phyloP scores from a whole-genome alignment of 2,329 filamentous ascomycete species.

The Leptographium radiaticola region DNA sequence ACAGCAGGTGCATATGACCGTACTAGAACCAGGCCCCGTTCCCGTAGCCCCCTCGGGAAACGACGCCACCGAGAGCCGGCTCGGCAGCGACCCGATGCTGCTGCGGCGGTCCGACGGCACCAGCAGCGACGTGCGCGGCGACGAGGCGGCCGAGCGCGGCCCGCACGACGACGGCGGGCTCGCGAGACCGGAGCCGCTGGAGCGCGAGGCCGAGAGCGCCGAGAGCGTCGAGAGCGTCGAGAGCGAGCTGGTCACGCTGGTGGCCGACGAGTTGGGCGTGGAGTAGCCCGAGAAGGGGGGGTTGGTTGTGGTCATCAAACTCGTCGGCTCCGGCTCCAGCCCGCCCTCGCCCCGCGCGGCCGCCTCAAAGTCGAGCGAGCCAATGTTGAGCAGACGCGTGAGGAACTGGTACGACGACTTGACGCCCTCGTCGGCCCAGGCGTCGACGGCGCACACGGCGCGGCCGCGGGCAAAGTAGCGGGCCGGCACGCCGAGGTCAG shows the following conservation, averaged over 20 bases:
- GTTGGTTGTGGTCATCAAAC: not conserved
- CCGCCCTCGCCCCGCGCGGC: too few species aligned
- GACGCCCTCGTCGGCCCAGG: slow-evolving; percentile 17
- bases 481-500: slow-evolving; percentile 13
- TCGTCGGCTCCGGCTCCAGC: not conserved
- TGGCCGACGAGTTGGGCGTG: slow-evolving; percentile 11
- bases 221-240: not conserved
- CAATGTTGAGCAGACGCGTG: slow-evolving; percentile 16
- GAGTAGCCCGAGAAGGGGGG: slow-evolving; percentile 7
- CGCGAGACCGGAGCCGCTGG: slow-evolving; percentile 4
- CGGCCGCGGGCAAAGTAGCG: slow-evolving; percentile 16
- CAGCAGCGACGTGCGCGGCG: slow-evolving; percentile 9
- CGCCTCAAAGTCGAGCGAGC: slow-evolving; percentile 17
- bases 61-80: slow-evolving; percentile 9
- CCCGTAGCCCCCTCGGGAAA: not conserved
- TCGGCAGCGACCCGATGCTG: slow-evolving; percentile 11
- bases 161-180: slow-evolving; percentile 9
- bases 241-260: slow-evolving; percentile 11
- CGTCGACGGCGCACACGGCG: slow-evolving; percentile 14
- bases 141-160: slow-evolving; percentile 8
- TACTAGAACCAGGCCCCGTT: not conserved
- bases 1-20: slow-evolving; percentile 9
- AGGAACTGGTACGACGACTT: slow-evolving; percentile 19
- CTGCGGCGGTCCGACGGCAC: slow-evolving; percentile 7
- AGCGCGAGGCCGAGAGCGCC: not conserved